Evolutionary conservation across 129 eudicot genomes (phyloP).

Genomic region (Flaveria bidentis): DNA sequence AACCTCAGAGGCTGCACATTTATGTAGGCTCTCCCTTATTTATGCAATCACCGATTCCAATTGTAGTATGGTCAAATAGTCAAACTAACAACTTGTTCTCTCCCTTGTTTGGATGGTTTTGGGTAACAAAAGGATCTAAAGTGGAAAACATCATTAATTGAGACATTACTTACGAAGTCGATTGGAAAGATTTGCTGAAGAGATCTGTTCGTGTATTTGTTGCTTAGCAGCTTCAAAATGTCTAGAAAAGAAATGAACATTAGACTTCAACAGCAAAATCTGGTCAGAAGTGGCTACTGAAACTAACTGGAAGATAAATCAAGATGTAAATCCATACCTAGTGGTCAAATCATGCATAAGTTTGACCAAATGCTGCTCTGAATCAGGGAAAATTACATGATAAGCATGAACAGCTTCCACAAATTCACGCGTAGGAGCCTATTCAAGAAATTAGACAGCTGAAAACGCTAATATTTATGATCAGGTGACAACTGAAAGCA

Average conservation of each 20-base stretch:
- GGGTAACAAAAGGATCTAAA: conserved; percentile 10
- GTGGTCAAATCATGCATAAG: conserved; percentile 68
- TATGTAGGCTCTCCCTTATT: conserved; percentile 5
- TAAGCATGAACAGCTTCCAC: conserved; percentile 94
- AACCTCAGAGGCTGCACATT: conserved; percentile 1
- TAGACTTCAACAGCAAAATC: conserved; percentile 11
- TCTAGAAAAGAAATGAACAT: conserved; percentile 43
- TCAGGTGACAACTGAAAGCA: conserved; percentile 23
- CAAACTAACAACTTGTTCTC: conserved; percentile 9
- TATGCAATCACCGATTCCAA: conserved; percentile 10
- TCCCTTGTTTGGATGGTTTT: neutral
- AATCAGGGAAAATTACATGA: conserved; percentile 86
- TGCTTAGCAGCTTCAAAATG: conserved; percentile 76
- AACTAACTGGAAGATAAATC: conserved; percentile 20
- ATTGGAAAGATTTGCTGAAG: conserved; percentile 54
- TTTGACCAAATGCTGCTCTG: conserved; percentile 69
- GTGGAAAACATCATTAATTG: conserved; percentile 1
- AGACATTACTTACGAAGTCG: conserved; percentile 58
- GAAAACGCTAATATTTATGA: conserved; percentile 33
- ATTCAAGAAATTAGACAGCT: conserved; percentile 25
- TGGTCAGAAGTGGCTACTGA: conserved; percentile 10
- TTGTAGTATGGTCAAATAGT: conserved; percentile 1
- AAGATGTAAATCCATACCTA: conserved; percentile 47
- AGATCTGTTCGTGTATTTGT: conserved; percentile 51
- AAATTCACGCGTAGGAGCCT: conserved; percentile 87